phyloP scores from a whole-genome alignment of 495 filamentous ascomycete species.

The Penicillium roqueforti region DNA sequence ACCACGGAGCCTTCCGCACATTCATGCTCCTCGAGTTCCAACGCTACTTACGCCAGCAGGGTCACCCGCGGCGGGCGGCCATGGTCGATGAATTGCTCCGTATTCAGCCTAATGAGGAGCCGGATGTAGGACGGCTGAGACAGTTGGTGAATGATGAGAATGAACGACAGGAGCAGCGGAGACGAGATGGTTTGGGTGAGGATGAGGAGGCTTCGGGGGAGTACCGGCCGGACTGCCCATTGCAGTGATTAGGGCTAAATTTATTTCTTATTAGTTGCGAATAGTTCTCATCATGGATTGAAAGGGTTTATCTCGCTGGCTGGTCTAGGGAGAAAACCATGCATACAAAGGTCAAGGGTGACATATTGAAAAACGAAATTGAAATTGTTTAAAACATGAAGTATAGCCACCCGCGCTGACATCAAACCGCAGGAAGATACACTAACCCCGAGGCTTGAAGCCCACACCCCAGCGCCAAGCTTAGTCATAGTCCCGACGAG shows the following conservation, averaged over 20 bases:
- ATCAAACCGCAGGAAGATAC: background rate
- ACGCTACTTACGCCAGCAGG: background rate
- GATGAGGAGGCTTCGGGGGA: background rate
- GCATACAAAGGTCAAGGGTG: background rate
- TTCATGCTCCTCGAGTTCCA: constrained; percentile 6
- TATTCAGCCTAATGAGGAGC: background rate
- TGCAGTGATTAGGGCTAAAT: background rate
- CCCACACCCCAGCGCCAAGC: background rate
- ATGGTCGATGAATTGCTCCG: constrained; percentile 5
- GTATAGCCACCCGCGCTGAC: background rate
- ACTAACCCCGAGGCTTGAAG: too few species aligned
- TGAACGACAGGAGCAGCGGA: background rate
- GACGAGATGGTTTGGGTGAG: background rate
- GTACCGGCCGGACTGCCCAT: background rate
- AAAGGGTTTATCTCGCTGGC: background rate
- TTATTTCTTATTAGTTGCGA: too few species aligned
- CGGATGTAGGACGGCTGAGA: constrained; percentile 1
- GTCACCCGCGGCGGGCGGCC: background rate
- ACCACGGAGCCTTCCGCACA: background rate
- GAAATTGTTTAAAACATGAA: background rate
- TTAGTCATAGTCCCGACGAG: too few species aligned
- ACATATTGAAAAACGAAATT: background rate
- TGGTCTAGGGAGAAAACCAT: background rate
- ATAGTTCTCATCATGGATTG: background rate
- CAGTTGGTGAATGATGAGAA: background rate